phyloP scores from a whole-genome alignment of 257 asterid genomes.

The Linaria vulgaris region DNA sequence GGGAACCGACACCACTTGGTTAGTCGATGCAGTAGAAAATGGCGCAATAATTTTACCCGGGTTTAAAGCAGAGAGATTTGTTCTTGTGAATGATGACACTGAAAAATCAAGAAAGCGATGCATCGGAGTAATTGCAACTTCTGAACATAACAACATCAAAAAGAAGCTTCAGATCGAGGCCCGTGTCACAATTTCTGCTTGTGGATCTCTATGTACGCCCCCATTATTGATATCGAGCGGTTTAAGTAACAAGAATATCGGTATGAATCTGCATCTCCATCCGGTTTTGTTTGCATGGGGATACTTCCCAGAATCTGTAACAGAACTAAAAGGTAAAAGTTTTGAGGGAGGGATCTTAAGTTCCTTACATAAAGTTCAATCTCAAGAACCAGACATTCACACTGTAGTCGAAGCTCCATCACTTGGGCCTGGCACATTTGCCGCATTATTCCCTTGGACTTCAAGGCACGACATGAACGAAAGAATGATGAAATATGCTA shows the following conservation, averaged over 20 bases:
- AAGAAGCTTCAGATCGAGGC: constrained; percentile 62
- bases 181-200: constrained; percentile 54
- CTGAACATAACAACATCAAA: constrained; percentile 30
- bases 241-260: constrained; percentile 67
- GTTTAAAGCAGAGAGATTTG: constrained; percentile 60
- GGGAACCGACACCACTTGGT: constrained; percentile 83
- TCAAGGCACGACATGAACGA: constrained; percentile 61
- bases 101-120: constrained; percentile 47
- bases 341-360: constrained; percentile 87
- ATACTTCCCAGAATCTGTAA: constrained; percentile 61
- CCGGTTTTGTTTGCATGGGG: constrained; percentile 82
- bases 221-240: constrained; percentile 74
- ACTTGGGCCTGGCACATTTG: constrained; percentile 65
- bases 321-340: constrained; percentile 51
- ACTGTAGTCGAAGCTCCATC: constrained; percentile 66
- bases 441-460: constrained; percentile 64
- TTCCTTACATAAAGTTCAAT: constrained; percentile 58
- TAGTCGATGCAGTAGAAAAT: constrained; percentile 73
- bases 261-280: constrained; percentile 83
- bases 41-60: constrained; percentile 77
- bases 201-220: constrained; percentile 78
- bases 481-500: constrained; percentile 54
- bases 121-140: constrained; percentile 57
- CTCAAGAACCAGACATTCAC: constrained; percentile 39
- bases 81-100: constrained; percentile 32